A percentile compares a stretch with the other conserved stretches of the same genome.
Conservation (phyloP, 305 asterid species). For the Caryopteris hybrid region DNA sequence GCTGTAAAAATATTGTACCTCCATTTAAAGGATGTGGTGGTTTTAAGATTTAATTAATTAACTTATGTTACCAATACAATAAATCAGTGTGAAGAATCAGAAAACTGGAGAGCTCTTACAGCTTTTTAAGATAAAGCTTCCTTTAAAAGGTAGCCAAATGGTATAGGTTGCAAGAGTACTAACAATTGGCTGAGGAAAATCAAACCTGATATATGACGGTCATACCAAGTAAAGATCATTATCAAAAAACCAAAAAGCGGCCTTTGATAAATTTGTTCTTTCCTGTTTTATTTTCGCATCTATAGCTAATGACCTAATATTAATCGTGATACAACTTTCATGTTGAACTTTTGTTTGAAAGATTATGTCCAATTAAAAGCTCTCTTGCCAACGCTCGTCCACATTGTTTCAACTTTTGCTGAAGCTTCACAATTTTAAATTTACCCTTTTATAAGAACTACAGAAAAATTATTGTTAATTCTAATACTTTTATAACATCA, state of each 20-base stretch:
- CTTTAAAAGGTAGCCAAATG: not conserved
- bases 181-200: not conserved
- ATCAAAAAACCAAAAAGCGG: not conserved
- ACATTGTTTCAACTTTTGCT: not conserved
- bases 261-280: constrained; percentile 1
- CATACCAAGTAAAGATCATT: not conserved
- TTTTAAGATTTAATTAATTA: not conserved
- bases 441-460: not conserved
- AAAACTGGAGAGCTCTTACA: not conserved
- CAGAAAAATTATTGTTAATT: not conserved
- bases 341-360: not conserved
- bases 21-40: not conserved
- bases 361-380: not conserved
- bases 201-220: not conserved
- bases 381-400: constrained; percentile 1
- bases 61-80: not conserved
- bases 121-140: not conserved
- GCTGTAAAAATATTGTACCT: not conserved
- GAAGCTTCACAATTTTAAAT: not conserved
- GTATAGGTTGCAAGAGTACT: not conserved
- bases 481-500: not conserved
- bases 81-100: not conserved
- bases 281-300: no score
- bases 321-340: not conserved
- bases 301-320: not conserved